These are phyloP conservation scores for Helotiales sp. DNA, from an alignment of 2,329 filamentous ascomycete genomes.

Conservation along the genomic window DNA sequence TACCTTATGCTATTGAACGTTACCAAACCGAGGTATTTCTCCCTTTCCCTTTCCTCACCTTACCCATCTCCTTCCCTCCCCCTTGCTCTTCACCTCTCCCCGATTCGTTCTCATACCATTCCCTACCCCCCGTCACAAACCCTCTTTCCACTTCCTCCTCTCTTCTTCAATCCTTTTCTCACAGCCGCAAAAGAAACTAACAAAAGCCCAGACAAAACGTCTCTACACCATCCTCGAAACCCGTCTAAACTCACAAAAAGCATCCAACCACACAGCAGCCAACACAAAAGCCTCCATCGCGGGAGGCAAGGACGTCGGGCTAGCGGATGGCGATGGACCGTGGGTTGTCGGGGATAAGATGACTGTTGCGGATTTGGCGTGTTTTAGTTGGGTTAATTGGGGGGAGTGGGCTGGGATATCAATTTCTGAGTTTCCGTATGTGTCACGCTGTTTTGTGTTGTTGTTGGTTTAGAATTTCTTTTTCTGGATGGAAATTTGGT, in stretches of 20 bases:
- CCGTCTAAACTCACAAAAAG: conserved; percentile 34
- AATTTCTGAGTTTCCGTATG: conserved; percentile 39
- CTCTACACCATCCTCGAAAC: conserved; percentile 47
- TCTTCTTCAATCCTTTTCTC: no score
- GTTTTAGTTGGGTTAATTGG: conserved; percentile 46
- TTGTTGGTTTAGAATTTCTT: no score
- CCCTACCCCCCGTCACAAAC: background rate
- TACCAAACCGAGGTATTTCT: conserved; percentile 71
- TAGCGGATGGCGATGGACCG: conserved; percentile 30
- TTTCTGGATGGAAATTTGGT: background rate
- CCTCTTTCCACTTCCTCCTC: no score
- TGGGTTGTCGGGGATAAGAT: conserved; percentile 64
- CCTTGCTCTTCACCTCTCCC: background rate
- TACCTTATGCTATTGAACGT: conserved; percentile 75
- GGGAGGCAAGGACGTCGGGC: conserved; percentile 11
- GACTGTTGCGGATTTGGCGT: conserved; percentile 74
- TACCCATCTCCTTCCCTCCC: background rate
- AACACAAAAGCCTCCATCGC: conserved; percentile 17
- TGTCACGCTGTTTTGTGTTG: no score
- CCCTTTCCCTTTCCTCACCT: background rate
- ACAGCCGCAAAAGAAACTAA: no score
- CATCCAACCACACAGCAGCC: conserved; percentile 11
- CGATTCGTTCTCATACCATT: no score
- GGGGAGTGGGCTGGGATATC: conserved; percentile 40
- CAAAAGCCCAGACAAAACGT: conserved; percentile 36